phyloP scores from a whole-genome alignment of 208 protist genomes.

The Angomonas deanei region DNA sequence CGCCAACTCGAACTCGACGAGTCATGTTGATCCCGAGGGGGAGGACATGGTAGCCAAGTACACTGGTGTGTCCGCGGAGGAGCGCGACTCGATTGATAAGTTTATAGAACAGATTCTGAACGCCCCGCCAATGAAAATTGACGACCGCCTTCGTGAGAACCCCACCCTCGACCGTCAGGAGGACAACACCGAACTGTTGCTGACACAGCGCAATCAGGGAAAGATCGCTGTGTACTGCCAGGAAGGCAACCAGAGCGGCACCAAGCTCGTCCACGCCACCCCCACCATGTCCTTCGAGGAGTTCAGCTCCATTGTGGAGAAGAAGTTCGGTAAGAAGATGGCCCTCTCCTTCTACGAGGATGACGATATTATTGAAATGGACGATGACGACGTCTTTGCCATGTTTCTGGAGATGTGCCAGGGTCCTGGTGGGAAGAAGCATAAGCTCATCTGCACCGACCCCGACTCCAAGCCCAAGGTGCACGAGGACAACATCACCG shows the following conservation, averaged over 20 bases:
- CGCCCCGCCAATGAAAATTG: conserved; percentile 32
- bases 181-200: conserved; percentile 23
- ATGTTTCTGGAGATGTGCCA: conserved; percentile 77
- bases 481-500: conserved; percentile 44
- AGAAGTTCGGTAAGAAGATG: conserved; percentile 74
- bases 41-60: conserved; percentile 42
- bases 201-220: conserved; percentile 36
- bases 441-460: conserved; percentile 68
- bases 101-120: conserved; percentile 76
- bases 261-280: conserved; percentile 68
- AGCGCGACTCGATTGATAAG: conserved; percentile 63
- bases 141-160: conserved; percentile 31
- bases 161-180: conserved; percentile 20
- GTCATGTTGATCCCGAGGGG: neutral
- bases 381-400: conserved; percentile 79
- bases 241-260: conserved; percentile 39
- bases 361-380: conserved; percentile 73
- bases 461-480: conserved; percentile 18
- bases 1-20: neutral
- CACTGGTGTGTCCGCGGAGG: conserved; percentile 44
- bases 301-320: conserved; percentile 59
- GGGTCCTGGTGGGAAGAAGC: conserved; percentile 49
- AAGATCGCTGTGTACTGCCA: conserved; percentile 77
- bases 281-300: conserved; percentile 66
- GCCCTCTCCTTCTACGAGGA: conserved; percentile 73